Conservation (phyloP, 1,284 basidiomycete genomes). For the Fomitiporia mediterranea region DNA sequence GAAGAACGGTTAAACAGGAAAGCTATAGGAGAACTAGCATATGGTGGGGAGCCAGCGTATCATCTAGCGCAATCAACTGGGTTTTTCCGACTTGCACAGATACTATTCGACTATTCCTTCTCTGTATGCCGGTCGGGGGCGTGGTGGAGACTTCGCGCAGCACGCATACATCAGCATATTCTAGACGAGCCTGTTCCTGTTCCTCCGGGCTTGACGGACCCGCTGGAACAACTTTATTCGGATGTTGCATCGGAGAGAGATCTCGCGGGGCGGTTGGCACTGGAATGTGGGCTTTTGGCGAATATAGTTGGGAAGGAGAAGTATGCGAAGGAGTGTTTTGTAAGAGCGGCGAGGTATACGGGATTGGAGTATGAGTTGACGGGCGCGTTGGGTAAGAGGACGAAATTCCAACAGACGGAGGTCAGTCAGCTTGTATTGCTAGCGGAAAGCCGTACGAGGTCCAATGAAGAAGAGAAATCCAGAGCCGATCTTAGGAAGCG, state of each 20-base stretch:
- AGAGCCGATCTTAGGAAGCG: slow-evolving; percentile 16
- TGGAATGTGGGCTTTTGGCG: slow-evolving; percentile 81
- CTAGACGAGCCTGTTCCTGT: slow-evolving; percentile 82
- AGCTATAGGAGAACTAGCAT: slow-evolving; percentile 75
- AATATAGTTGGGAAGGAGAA: slow-evolving; percentile 76
- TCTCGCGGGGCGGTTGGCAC: slow-evolving; percentile 62
- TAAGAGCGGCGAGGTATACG: slow-evolving; percentile 73
- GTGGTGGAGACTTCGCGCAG: slow-evolving; percentile 82
- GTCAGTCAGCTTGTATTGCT: slow-evolving; percentile 91
- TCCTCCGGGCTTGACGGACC: slow-evolving; percentile 42
- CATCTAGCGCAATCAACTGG: slow-evolving; percentile 75
- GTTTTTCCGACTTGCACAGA: slow-evolving; percentile 74
- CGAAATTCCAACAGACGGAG: slow-evolving; percentile 88
- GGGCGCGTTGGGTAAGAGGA: slow-evolving; percentile 90
- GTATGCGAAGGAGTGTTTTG: slow-evolving; percentile 74
- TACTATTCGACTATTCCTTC: slow-evolving; percentile 58
- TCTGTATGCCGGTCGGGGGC: slow-evolving; percentile 41
- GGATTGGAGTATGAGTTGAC: slow-evolving; percentile 89
- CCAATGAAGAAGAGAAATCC: slow-evolving; percentile 18
- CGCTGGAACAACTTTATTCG: slow-evolving; percentile 46
- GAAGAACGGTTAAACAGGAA: slow-evolving; percentile 57
- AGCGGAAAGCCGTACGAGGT: slow-evolving; percentile 71
- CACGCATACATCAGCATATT: slow-evolving; percentile 75
- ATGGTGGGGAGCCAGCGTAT: slow-evolving; percentile 92
- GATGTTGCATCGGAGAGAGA: slow-evolving; percentile 48